These are phyloP conservation scores for Pseudopyricularia javanii DNA, from an alignment of 2,329 filamentous ascomycete species.

Conservation along the genomic window DNA sequence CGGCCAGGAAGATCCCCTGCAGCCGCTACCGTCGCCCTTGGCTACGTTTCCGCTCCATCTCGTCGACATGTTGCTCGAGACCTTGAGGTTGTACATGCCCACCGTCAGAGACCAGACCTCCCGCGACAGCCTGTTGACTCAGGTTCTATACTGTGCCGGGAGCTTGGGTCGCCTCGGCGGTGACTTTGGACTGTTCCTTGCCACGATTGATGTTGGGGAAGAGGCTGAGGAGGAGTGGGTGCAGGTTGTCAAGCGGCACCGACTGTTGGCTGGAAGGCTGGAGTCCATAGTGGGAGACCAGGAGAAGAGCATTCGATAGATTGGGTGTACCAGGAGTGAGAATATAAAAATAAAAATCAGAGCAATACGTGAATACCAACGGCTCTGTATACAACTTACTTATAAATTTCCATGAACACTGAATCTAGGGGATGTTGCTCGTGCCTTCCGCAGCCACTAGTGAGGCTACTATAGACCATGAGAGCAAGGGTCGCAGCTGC, in stretches of 20 bases:
- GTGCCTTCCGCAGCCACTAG: no score
- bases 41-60: constrained; percentile 78
- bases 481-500: no score
- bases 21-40: constrained; percentile 60
- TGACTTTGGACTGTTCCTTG: constrained; percentile 84
- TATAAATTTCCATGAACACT: no score
- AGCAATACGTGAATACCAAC: neutral
- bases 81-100: constrained; percentile 63
- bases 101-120: constrained; percentile 69
- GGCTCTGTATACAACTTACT: no score
- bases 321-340: no score
- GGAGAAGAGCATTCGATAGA: constrained; percentile 11
- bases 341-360: neutral
- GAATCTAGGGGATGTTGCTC: no score
- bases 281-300: constrained; percentile 54
- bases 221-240: constrained; percentile 63
- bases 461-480: no score
- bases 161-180: constrained; percentile 82
- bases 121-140: constrained; percentile 78
- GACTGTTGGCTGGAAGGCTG: constrained; percentile 66
- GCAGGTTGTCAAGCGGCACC: constrained; percentile 77
- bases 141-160: constrained; percentile 85
- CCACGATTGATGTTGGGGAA: constrained; percentile 36
- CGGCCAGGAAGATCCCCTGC: constrained; percentile 25
- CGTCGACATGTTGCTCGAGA: constrained; percentile 67